phyloP scores from a whole-genome alignment of 176 grass and related monocot species.

The Triticum dicoccoides region DNA sequence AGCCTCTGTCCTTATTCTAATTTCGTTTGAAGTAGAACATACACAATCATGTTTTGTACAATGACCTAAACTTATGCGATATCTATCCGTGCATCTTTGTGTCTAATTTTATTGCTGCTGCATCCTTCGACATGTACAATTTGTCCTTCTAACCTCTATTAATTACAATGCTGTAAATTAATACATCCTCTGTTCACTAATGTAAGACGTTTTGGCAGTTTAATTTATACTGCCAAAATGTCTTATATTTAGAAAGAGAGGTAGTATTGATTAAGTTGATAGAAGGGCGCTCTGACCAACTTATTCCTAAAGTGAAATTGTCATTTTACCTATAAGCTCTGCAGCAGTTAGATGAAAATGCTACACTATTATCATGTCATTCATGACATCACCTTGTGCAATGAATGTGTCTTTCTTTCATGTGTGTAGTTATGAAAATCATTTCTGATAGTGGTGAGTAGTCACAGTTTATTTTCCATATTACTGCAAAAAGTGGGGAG shows the following conservation, averaged over 20 bases:
- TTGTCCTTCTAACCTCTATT: neutral
- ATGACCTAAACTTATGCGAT: neutral
- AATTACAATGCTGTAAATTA: conserved; percentile 6
- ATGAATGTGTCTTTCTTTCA: neutral
- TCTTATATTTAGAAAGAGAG: too few relatives aligned
- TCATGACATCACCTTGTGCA: neutral
- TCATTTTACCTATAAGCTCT: conserved; percentile 5
- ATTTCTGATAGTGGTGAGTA: conserved; percentile 14
- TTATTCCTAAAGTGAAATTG: neutral
- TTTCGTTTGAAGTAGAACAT: conserved; percentile 13
- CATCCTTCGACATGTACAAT: neutral
- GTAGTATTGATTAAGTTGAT: conserved; percentile 3
- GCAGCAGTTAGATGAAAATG: neutral
- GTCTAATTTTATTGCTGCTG: neutral
- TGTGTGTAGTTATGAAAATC: neutral
- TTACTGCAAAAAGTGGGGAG: conserved; percentile 11
- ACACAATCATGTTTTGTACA: neutral
- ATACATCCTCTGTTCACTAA: neutral
- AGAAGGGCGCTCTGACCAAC: neutral
- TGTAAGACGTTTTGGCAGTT: too few relatives aligned
- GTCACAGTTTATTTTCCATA: neutral
- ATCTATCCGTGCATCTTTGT: neutral
- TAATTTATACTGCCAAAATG: too few relatives aligned
- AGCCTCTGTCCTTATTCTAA: conserved; percentile 38
- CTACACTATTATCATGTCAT: conserved; percentile 5